Percentiles rank a stretch among this genome's conserved stretches.
Evolutionary conservation across 1,284 basidiomycete species (phyloP).

Genomic region (Sporisorium iseilematis-ciliati): DNA sequence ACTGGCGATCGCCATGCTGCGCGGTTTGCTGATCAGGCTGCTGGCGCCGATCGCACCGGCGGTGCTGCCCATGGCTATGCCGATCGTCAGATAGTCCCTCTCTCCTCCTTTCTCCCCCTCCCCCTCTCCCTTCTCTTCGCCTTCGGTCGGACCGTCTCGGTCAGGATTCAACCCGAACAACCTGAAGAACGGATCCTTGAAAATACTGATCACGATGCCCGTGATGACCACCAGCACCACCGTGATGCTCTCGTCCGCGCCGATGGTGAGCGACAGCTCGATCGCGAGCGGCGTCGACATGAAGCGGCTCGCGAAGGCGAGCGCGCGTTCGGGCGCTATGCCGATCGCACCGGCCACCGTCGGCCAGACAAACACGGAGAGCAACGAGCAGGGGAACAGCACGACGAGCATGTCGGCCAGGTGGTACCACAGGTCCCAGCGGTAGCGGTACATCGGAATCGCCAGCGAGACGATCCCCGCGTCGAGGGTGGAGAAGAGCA

Average conservation of each 20-base stretch:
- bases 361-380: conserved; percentile 59
- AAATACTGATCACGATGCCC: conserved; percentile 57
- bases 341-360: conserved; percentile 43
- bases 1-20: conserved; percentile 58
- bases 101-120: conserved; percentile 15
- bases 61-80: conserved; percentile 60
- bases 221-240: conserved; percentile 65
- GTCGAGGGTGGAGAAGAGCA: conserved; percentile 58
- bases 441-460: conserved; percentile 62
- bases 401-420: conserved; percentile 49
- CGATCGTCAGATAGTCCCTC: conserved; percentile 53
- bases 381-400: conserved; percentile 47
- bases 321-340: conserved; percentile 41
- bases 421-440: conserved; percentile 51
- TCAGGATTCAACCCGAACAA: conserved; percentile 45
- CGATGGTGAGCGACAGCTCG: conserved; percentile 54
- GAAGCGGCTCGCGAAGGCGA: conserved; percentile 57
- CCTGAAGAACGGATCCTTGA: conserved; percentile 61
- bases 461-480: conserved; percentile 62
- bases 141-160: neutral
- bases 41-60: conserved; percentile 61
- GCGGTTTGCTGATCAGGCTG: conserved; percentile 51
- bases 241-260: conserved; percentile 59
- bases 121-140: neutral
- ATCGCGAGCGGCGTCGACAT: conserved; percentile 64